phyloP scores from a whole-genome alignment of 2,329 filamentous ascomycete genomes.

The Diaporthe citriasiana region DNA sequence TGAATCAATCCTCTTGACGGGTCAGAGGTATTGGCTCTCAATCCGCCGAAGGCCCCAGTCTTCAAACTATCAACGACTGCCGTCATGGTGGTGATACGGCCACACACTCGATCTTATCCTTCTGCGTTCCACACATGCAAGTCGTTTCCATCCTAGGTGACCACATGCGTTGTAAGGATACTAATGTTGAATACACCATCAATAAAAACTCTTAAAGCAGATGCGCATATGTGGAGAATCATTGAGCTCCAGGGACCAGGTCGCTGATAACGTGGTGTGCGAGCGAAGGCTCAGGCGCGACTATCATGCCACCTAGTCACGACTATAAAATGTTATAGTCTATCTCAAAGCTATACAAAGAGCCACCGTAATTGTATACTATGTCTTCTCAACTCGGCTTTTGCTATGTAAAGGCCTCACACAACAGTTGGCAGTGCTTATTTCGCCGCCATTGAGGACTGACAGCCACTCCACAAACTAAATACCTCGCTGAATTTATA shows the following conservation, averaged over 20 bases:
- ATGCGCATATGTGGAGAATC: not conserved
- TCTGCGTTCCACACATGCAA: not conserved
- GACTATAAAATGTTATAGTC: not conserved
- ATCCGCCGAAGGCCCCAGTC: not conserved
- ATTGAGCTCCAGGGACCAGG: too few species aligned
- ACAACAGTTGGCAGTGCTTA: not conserved
- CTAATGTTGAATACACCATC: too few species aligned
- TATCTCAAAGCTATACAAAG: not conserved
- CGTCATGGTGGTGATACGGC: not conserved
- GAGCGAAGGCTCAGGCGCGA: not conserved
- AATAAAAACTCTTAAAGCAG: fast-evolving
- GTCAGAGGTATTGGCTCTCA: too few species aligned
- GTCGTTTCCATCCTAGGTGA: not conserved
- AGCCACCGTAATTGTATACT: not conserved
- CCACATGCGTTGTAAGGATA: fast-evolving
- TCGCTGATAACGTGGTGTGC: not conserved
- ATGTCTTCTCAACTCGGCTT: conserved; percentile 3
- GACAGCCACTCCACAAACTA: not conserved
- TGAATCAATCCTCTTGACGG: not conserved
- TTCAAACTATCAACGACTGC: not conserved
- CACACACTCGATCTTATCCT: not conserved
- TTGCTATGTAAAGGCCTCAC: not conserved
- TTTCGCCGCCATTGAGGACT: not conserved
- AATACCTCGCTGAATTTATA: not conserved
- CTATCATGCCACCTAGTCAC: not conserved